phyloP scores from a whole-genome alignment of 306 rosid genomes.

The Prunus salicina region DNA sequence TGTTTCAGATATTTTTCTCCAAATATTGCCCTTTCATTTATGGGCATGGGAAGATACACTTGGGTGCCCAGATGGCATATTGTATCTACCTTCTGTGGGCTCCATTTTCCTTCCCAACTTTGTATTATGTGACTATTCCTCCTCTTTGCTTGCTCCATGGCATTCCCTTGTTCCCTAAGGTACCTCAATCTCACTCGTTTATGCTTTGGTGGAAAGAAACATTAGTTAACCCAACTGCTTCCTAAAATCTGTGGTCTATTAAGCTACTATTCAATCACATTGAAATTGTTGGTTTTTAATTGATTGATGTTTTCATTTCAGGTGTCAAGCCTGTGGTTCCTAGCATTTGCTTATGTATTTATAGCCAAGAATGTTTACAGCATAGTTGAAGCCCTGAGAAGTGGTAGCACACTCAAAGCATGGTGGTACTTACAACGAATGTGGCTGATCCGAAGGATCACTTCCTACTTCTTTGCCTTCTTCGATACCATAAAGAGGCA shows the following conservation, averaged over 20 bases:
- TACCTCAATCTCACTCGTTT: slow-evolving; percentile 6
- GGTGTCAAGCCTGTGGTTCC: slow-evolving; percentile 51
- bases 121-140: slow-evolving; percentile 48
- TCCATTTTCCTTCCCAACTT: slow-evolving; percentile 52
- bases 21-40: slow-evolving; percentile 73
- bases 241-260: background rate
- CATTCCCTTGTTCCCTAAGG: slow-evolving; percentile 66
- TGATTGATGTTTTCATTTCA: background rate
- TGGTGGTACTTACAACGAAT: slow-evolving; percentile 75
- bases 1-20: slow-evolving; percentile 58
- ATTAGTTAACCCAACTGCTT: background rate
- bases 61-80: slow-evolving; percentile 64
- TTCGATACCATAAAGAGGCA: slow-evolving; percentile 36
- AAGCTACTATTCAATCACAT: no score
- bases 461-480: slow-evolving; percentile 49
- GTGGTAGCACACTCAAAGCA: slow-evolving; percentile 41
- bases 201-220: background rate
- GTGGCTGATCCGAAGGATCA: slow-evolving; percentile 46
- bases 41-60: slow-evolving; percentile 55
- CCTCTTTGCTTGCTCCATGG: slow-evolving; percentile 54
- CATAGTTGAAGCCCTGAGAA: slow-evolving; percentile 37
- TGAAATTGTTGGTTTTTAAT: background rate
- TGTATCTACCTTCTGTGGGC: slow-evolving; percentile 63
- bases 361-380: slow-evolving; percentile 38
- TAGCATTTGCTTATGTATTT: slow-evolving; percentile 62